phyloP scores from a whole-genome alignment of 164 flowering plant species.

The Brasenia schreberi region DNA sequence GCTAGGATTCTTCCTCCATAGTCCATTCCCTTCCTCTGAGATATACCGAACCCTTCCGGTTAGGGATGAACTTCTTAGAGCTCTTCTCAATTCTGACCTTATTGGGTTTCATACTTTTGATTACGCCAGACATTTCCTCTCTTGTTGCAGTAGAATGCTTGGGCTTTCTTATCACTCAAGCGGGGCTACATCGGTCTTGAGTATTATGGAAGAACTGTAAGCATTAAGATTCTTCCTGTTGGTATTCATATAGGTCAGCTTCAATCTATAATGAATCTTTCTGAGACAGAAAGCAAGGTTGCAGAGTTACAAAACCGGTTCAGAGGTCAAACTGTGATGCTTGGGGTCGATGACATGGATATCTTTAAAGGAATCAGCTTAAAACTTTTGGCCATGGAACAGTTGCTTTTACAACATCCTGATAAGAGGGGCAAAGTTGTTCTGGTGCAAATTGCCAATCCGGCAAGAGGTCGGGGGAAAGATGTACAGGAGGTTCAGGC shows the following conservation, averaged over 20 bases:
- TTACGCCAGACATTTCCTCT: slow-evolving; percentile 58
- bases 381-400: slow-evolving; percentile 50
- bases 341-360: slow-evolving; percentile 68
- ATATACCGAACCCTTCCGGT: slow-evolving; percentile 53
- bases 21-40: slow-evolving; percentile 59
- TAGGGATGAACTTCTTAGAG: slow-evolving; percentile 39
- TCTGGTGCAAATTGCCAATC: slow-evolving; percentile 51
- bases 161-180: slow-evolving; percentile 47
- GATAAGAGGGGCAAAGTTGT: slow-evolving; percentile 40
- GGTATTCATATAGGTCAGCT: slow-evolving; percentile 54
- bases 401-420: slow-evolving; percentile 37
- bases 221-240: slow-evolving; percentile 52
- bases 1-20: slow-evolving; percentile 53
- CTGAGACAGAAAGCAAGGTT: slow-evolving; percentile 32
- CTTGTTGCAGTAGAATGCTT: slow-evolving; percentile 60
- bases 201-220: slow-evolving; percentile 48
- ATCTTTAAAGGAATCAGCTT: slow-evolving; percentile 54
- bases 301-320: slow-evolving; percentile 25
- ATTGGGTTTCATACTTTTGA: slow-evolving; percentile 59
- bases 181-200: slow-evolving; percentile 53
- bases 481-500: slow-evolving; percentile 47
- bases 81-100: slow-evolving; percentile 47
- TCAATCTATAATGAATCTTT: slow-evolving; percentile 29
- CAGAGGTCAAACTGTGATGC: slow-evolving; percentile 28
- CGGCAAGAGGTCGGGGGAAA: slow-evolving; percentile 50